Conservation (phyloP, 768 basidiomycete genomes). For the Jaapia argillacea region DNA sequence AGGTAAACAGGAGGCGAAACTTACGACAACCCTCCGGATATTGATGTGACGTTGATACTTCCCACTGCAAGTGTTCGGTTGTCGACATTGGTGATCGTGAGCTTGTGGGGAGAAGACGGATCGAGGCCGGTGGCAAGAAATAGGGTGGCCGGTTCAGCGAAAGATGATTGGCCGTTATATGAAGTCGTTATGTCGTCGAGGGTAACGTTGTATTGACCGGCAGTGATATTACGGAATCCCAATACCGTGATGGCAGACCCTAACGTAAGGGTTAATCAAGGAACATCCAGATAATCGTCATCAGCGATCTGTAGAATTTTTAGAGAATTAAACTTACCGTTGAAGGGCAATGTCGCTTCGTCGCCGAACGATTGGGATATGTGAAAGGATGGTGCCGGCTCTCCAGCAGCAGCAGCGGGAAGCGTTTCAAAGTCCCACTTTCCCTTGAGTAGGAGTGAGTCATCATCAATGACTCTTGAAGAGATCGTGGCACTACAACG, state of each 20-base stretch:
- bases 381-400: slow-evolving; percentile 6
- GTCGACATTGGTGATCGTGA: slow-evolving; percentile 49
- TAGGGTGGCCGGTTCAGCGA: slow-evolving; percentile 41
- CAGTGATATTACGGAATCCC: slow-evolving; percentile 47
- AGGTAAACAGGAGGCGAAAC: slow-evolving; percentile 9
- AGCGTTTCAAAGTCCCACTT: slow-evolving; percentile 16
- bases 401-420: slow-evolving; percentile 1
- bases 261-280: too few relatives aligned
- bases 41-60: slow-evolving; percentile 40
- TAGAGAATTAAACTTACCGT: background rate
- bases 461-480: slow-evolving; percentile 34
- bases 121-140: slow-evolving; percentile 58
- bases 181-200: slow-evolving; percentile 40
- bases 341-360: background rate
- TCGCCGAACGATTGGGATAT: background rate
- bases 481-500: slow-evolving; percentile 14
- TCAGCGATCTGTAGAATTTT: too few relatives aligned
- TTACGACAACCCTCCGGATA: slow-evolving; percentile 24
- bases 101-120: slow-evolving; percentile 32
- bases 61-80: slow-evolving; percentile 39
- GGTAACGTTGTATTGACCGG: slow-evolving; percentile 49
- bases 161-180: slow-evolving; percentile 44
- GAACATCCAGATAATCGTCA: too few relatives aligned
- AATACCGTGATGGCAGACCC: slow-evolving; percentile 52
- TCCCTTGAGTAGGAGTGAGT: slow-evolving; percentile 36